Evolutionary conservation across 164 flowering plant genomes (phyloP).

Genomic region (Sextonia rubra): DNA sequence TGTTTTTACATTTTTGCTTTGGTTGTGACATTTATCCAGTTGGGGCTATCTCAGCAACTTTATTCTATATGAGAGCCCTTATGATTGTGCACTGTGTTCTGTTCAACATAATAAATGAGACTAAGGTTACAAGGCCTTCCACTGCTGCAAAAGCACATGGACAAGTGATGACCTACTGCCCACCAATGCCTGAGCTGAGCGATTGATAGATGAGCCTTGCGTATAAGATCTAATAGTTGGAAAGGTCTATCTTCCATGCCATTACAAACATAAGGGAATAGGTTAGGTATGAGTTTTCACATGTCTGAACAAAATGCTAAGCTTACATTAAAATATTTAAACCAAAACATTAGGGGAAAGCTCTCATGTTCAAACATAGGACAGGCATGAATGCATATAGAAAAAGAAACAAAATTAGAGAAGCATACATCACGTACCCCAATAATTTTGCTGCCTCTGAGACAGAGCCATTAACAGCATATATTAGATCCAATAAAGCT

Average conservation of each 20-base stretch:
- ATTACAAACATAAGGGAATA: not conserved
- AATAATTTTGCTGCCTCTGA: constrained; percentile 71
- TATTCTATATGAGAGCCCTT: not conserved
- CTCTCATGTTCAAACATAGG: too few species aligned
- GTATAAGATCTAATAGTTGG: not conserved
- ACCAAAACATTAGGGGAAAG: too few species aligned
- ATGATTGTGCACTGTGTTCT: not conserved
- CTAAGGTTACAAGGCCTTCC: not conserved
- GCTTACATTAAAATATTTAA: too few species aligned
- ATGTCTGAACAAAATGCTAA: too few species aligned
- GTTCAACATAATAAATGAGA: not conserved
- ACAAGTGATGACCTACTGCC: not conserved
- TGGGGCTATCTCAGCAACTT: not conserved
- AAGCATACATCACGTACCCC: constrained; percentile 42
- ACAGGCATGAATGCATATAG: too few species aligned
- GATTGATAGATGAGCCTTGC: not conserved
- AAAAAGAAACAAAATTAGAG: not conserved
- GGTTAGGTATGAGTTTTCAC: too few species aligned
- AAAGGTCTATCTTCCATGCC: not conserved
- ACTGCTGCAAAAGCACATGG: not conserved
- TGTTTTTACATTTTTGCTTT: too few species aligned
- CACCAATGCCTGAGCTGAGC: not conserved
- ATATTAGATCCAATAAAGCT: constrained; percentile 76
- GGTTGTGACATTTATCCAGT: not conserved
- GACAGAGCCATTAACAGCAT: constrained; percentile 73